Evolutionary conservation across 1,139 yeast species (phyloP).

Genomic region (Candida glucosophila): DNA sequence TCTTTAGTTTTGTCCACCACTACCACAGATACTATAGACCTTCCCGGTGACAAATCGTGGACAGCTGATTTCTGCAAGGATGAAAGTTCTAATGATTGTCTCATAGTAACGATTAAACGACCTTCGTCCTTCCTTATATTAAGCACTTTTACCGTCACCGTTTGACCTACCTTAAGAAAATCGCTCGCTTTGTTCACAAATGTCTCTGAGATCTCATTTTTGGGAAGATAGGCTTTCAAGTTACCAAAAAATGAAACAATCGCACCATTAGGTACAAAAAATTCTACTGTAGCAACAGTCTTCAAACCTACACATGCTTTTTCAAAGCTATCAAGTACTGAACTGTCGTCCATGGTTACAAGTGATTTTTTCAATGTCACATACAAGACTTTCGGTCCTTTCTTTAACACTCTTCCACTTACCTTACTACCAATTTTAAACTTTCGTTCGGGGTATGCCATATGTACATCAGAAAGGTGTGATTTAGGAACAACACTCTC

Average conservation of each 20-base stretch:
- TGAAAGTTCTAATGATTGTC: constrained; percentile 50
- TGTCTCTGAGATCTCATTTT: constrained; percentile 83
- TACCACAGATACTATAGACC: constrained; percentile 50
- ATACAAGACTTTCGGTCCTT: constrained; percentile 33
- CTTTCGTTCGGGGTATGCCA: constrained; percentile 86
- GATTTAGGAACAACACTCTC: constrained; percentile 66
- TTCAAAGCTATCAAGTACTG: constrained; percentile 43
- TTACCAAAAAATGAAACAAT: constrained; percentile 76
- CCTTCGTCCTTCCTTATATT: constrained; percentile 46
- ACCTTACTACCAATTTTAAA: constrained; percentile 78
- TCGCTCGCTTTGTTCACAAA: constrained; percentile 72
- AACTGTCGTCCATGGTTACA: constrained; percentile 57
- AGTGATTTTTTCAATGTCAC: constrained; percentile 80
- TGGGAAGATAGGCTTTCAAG: constrained; percentile 73
- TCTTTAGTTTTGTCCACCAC: constrained; percentile 73
- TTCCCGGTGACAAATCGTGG: constrained; percentile 48
- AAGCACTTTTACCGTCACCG: constrained; percentile 63
- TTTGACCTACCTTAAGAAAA: constrained; percentile 76
- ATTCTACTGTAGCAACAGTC: constrained; percentile 69
- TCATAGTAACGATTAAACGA: constrained; percentile 65
- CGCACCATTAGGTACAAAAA: constrained; percentile 70
- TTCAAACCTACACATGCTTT: constrained; percentile 50
- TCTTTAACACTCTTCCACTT: constrained; percentile 55
- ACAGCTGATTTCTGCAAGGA: constrained; percentile 42
- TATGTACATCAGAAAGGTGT: constrained; percentile 78